Evolutionary conservation across 129 eudicot genomes (phyloP).

Genomic region (Escallonia herrerae): DNA sequence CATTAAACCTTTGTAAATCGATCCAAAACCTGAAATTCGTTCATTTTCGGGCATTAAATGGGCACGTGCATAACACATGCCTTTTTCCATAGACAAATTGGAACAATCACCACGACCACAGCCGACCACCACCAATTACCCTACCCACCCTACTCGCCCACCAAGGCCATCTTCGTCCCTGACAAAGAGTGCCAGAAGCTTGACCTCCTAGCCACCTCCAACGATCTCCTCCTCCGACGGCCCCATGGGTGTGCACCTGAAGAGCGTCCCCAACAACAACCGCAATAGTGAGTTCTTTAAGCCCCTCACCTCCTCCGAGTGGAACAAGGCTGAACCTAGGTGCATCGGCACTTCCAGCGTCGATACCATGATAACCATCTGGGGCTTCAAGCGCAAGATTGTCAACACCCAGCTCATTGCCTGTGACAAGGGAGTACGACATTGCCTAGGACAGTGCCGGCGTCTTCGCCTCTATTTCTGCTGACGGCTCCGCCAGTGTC

Average conservation of each 20-base stretch:
- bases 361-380: constrained; percentile 17
- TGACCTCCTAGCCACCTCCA: constrained; percentile 6
- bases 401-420: not conserved
- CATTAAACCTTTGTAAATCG: no score
- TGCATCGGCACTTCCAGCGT: constrained; percentile 11
- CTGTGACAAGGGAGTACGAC: constrained; percentile 22
- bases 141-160: not conserved
- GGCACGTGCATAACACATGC: no score
- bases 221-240: constrained; percentile 12
- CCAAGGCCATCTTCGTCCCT: not conserved
- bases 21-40: no score
- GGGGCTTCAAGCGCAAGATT: constrained; percentile 12
- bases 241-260: no score
- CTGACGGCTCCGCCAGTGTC: not conserved
- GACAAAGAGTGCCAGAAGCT: constrained; percentile 4
- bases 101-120: not conserved
- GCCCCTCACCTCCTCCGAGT: constrained; percentile 14
- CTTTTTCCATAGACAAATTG: no score
- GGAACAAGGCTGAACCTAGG: constrained; percentile 10
- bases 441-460: constrained; percentile 18
- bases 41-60: no score
- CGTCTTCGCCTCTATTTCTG: constrained; percentile 5
- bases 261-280: no score
- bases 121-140: not conserved
- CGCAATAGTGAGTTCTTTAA: no score